Conservation (phyloP, 2,329 filamentous ascomycete genomes). For the Sarocladiaceae sp. region DNA sequence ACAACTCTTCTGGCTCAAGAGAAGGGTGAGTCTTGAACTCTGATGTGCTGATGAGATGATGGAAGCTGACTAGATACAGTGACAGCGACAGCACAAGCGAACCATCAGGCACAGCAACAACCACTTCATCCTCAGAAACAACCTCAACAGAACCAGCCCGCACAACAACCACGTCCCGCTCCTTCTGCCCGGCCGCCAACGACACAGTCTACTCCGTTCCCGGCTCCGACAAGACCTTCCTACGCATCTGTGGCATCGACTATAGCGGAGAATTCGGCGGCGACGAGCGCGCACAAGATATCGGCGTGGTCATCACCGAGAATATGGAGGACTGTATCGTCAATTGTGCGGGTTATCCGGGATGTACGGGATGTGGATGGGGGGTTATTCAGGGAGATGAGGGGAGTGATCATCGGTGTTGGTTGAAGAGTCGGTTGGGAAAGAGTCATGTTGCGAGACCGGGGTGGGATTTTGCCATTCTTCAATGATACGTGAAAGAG, state of each 20-base stretch:
- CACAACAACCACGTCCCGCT: conserved; percentile 18
- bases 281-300: conserved; percentile 26
- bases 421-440: conserved; percentile 36
- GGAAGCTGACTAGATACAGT: not conserved
- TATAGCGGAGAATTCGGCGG: conserved; percentile 26
- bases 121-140: conserved; percentile 12
- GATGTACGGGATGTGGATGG: conserved; percentile 41
- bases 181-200: conserved; percentile 38
- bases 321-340: conserved; percentile 41
- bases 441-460: conserved; percentile 24
- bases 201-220: conserved; percentile 39
- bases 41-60: not conserved
- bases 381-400: conserved; percentile 36
- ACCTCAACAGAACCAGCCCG: conserved; percentile 15
- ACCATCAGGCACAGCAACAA: conserved; percentile 9
- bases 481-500: too few relatives aligned
- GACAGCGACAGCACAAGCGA: conserved; percentile 8
- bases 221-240: conserved; percentile 34
- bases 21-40: conserved; percentile 3
- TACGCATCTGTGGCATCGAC: conserved; percentile 42
- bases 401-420: conserved; percentile 36
- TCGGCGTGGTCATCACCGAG: conserved; percentile 30
- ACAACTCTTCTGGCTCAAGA: not conserved
- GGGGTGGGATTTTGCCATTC: conserved; percentile 40
- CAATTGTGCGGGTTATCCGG: conserved; percentile 33